A percentile compares a stretch with the other conserved stretches of the same genome.
phyloP scores from a whole-genome alignment of 1,284 basidiomycete genomes.

The Austroboletus rostrupii region DNA sequence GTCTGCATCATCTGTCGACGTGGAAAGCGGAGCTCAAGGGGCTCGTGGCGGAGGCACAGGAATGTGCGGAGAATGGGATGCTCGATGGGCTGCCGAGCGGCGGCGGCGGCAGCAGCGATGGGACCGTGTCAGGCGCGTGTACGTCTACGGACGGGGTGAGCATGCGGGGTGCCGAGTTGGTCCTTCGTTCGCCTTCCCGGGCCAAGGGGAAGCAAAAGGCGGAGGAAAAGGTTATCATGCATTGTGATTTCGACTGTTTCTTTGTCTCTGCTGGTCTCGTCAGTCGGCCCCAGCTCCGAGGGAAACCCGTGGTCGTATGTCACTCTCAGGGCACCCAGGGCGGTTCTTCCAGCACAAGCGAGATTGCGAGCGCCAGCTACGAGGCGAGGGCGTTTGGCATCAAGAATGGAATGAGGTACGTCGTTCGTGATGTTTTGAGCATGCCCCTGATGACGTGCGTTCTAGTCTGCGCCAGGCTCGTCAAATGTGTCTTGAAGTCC shows the following conservation, averaged over 20 bases:
- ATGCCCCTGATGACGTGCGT: conserved; percentile 1
- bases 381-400: conserved; percentile 88
- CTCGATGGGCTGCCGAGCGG: conserved; percentile 7
- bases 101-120: conserved; percentile 3
- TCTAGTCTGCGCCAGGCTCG: conserved; percentile 79
- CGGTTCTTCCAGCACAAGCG: conserved; percentile 77
- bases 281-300: conserved; percentile 72
- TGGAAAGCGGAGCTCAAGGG: conserved; percentile 90
- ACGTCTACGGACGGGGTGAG: conserved; percentile 37
- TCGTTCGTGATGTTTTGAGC: neutral
- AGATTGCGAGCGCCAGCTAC: conserved; percentile 94
- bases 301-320: conserved; percentile 91
- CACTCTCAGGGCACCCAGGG: conserved; percentile 80
- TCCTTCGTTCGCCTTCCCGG: conserved; percentile 44
- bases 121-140: conserved; percentile 24
- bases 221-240: conserved; percentile 74
- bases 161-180: conserved; percentile 56
- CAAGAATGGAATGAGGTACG: conserved; percentile 89
- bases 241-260: conserved; percentile 97
- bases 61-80: conserved; percentile 52
- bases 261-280: conserved; percentile 90
- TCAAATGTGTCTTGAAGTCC: conserved; percentile 67
- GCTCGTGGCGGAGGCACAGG: conserved; percentile 78
- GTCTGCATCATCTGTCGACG: conserved; percentile 86
- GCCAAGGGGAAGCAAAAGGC: conserved; percentile 56